Base-by-base conservation (phyloP, 2,329 filamentous ascomycete genomes). In the Scedosporium apiospermum region DNA sequence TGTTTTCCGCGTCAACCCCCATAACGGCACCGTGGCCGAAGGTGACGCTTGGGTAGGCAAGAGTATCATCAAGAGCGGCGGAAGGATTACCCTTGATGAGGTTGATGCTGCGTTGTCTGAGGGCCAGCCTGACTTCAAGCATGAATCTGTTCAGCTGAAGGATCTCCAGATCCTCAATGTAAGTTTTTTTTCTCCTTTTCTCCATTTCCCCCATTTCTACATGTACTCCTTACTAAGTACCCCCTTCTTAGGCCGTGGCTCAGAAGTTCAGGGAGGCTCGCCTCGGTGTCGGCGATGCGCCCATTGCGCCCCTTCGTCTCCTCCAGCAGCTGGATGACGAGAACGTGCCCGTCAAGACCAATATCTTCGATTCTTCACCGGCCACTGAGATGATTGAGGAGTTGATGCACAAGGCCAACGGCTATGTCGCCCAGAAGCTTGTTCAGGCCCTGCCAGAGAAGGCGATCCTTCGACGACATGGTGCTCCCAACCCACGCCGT, bases 281-380 rank as follows among this genome's bases (percentile, higher is more conserved):
- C 64, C 89, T 97, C 64, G 90, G 89, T 63, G 88, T 92, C 61
- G 88, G 89, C 42, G 86, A 86, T 53, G 86, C 89, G 66, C 86
- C 89, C 12, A 90, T 96, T 69, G 89, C 93, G 41, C 88, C 93
- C 49, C 84, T 99, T 61, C 89, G 95, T 63, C 83, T 99, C 57
- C 80, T 98, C 65, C 92, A 96, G 75, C 93, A 96, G 76, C 83
- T 98, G 49, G 95, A 99, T 68, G 95, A 99, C 69, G 95, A 99
- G 80, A 98, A 98, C 74, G 91, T 97, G 61, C 95, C 93, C 2
- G 93, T 98, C 49, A 92, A 96, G 77, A 86, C 91, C 73, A 99
- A 98, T 77, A 90, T 99, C 66, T 99, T 98, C 71, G 88, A 97
- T 73, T 93, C 91, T 34, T 91, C 91, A 12, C 82, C 88, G 9